Percentiles rank a stretch among this genome's conserved stretches.
These are phyloP conservation scores for Globisporangium spinosum DNA, from an alignment of 352 stramenopile species.

Conservation along the genomic window DNA sequence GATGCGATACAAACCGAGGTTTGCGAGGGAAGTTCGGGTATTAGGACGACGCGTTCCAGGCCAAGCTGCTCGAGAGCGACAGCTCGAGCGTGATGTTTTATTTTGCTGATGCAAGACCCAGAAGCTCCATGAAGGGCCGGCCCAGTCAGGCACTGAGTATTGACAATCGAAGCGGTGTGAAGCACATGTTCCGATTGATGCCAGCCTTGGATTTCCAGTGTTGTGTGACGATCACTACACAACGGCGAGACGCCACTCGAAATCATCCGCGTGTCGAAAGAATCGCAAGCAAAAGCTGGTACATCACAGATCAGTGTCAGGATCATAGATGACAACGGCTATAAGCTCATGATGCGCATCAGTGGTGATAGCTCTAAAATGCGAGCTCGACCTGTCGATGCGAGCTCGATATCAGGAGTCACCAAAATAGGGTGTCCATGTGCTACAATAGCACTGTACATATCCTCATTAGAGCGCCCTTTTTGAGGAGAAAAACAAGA, in stretches of 20 bases:
- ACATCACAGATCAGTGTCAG: slow-evolving; percentile 72
- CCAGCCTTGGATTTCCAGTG: neutral
- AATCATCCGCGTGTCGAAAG: slow-evolving; percentile 74
- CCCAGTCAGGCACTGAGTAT: slow-evolving; percentile 37
- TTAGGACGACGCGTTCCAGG: slow-evolving; percentile 48
- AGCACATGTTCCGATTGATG: slow-evolving; percentile 39
- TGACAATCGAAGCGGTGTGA: slow-evolving; percentile 35
- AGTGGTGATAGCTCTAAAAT: slow-evolving; percentile 69
- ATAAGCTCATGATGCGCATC: slow-evolving; percentile 86
- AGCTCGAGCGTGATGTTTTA: slow-evolving; percentile 35
- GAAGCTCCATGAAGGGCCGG: slow-evolving; percentile 36
- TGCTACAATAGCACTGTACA: too few species aligned
- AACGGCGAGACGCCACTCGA: slow-evolving; percentile 63
- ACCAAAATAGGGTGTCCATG: too few species aligned
- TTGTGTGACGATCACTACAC: neutral
- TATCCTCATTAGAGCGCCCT: neutral
- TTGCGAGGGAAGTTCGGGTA: slow-evolving; percentile 58
- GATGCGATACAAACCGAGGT: slow-evolving; percentile 39
- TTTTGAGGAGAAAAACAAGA: too few species aligned
- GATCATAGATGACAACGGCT: slow-evolving; percentile 80
- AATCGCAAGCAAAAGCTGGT: slow-evolving; percentile 30
- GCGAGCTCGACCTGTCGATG: slow-evolving; percentile 74
- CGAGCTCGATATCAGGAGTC: slow-evolving; percentile 42
- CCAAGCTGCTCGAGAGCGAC: slow-evolving; percentile 50
- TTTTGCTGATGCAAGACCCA: too few species aligned